Percentiles rank a stretch among this genome's conserved stretches.
These are phyloP conservation scores for Ascochyta koolunga DNA, from an alignment of 2,329 filamentous ascomycete species.

Conservation along the genomic window DNA sequence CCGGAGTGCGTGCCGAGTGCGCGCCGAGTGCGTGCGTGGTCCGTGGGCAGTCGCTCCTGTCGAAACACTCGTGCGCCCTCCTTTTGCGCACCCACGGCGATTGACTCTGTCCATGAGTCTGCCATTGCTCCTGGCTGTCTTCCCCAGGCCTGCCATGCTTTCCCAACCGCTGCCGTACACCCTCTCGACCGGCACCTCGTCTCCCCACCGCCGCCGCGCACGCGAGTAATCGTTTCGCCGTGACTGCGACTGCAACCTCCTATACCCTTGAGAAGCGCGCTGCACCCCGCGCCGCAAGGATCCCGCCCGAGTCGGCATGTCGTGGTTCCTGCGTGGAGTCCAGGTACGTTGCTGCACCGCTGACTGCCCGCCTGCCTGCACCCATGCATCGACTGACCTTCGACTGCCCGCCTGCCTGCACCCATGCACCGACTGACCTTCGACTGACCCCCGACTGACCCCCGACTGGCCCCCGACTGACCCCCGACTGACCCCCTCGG, in stretches of 20 bases:
- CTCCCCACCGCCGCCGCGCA: neutral
- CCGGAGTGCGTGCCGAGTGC: slow-evolving; percentile 6
- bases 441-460: neutral
- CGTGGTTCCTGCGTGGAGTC: slow-evolving; percentile 56
- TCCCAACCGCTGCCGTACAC: slow-evolving; percentile 7
- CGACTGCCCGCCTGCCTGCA: neutral
- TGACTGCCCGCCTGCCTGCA: neutral
- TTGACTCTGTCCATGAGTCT: slow-evolving; percentile 10
- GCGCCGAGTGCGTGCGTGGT: slow-evolving; percentile 7
- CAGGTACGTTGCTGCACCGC: slow-evolving; percentile 42
- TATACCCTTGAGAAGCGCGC: no score
- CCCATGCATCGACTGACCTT: neutral
- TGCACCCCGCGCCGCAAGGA: no score
- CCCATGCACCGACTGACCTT: neutral
- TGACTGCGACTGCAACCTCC: no score
- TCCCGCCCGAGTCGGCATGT: slow-evolving; percentile 36
- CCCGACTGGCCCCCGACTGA: no score
- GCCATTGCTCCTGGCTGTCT: slow-evolving; percentile 53
- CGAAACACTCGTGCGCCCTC: slow-evolving; percentile 18
- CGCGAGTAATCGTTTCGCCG: slow-evolving; percentile 4
- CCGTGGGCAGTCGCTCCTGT: slow-evolving; percentile 12
- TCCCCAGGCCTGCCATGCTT: slow-evolving; percentile 46
- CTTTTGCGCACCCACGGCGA: slow-evolving; percentile 8
- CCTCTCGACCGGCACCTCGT: slow-evolving; percentile 1
- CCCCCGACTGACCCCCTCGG: neutral